Evolutionary conservation across 2,329 filamentous ascomycete species (phyloP).

Genomic region (Dactylellina parvicollis): DNA sequence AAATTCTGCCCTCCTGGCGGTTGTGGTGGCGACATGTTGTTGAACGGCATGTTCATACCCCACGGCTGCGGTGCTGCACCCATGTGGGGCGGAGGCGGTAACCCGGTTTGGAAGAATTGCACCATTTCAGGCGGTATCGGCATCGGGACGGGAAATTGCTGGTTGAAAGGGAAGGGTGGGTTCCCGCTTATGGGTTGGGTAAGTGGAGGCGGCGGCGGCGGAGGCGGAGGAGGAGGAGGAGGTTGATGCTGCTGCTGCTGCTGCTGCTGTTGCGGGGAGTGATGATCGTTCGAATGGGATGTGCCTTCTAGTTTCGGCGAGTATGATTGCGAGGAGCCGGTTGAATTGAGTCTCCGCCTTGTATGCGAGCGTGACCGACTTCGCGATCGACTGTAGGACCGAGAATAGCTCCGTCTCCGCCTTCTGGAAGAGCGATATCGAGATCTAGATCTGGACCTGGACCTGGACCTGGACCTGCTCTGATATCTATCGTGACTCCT

Average conservation of each 20-base stretch:
- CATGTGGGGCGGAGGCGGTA: constrained; percentile 29
- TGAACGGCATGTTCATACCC: constrained; percentile 40
- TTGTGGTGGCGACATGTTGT: constrained; percentile 21
- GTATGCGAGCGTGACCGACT: constrained; percentile 42
- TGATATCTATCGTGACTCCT: constrained; percentile 26
- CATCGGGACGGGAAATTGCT: constrained; percentile 41
- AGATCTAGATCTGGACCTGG: constrained; percentile 37
- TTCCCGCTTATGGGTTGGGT: constrained; percentile 9
- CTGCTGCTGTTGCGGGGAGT: not conserved
- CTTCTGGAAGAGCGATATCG: constrained; percentile 41
- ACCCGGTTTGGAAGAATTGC: constrained; percentile 47
- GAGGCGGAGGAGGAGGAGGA: constrained; percentile 25
- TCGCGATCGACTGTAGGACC: constrained; percentile 46
- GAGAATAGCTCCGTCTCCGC: constrained; percentile 49
- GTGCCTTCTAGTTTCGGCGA: constrained; percentile 25
- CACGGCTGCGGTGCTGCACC: constrained; percentile 20
- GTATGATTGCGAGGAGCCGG: constrained; percentile 39
- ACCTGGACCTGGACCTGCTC: constrained; percentile 41
- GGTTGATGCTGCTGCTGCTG: constrained; percentile 5
- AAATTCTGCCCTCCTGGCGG: constrained; percentile 21
- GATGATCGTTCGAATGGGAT: constrained; percentile 7
- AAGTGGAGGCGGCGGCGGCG: constrained; percentile 6
- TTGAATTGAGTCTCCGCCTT: constrained; percentile 44
- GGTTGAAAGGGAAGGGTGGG: constrained; percentile 44
- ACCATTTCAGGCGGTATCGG: constrained; percentile 48